A percentile compares a stretch with the other conserved stretches of the same genome.
These are phyloP conservation scores for Oenanthe javanica DNA, from an alignment of 140 eudicot species.

Conservation along the genomic window DNA sequence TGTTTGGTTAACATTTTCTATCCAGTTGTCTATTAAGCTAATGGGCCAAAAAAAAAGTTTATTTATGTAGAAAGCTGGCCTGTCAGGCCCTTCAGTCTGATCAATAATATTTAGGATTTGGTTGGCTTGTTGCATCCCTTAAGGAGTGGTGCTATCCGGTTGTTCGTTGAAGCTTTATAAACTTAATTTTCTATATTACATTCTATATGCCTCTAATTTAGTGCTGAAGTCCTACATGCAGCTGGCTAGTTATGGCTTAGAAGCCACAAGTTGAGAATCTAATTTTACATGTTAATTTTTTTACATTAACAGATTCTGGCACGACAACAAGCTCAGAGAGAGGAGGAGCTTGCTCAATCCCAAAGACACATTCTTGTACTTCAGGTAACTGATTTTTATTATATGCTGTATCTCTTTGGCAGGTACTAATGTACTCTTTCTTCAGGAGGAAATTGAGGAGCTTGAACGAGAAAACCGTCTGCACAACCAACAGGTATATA, in stretches of 20 bases:
- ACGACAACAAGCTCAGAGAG: constrained; percentile 99
- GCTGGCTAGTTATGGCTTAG: neutral
- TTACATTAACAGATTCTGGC: constrained; percentile 66
- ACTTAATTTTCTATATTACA: neutral
- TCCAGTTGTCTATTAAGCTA: neutral
- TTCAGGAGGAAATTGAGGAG: constrained; percentile 98
- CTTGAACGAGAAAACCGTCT: constrained; percentile 97
- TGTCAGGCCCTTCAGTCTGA: neutral
- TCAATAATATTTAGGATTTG: neutral
- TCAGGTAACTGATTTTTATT: constrained; percentile 49
- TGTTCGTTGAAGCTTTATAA: neutral
- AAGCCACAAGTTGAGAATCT: neutral
- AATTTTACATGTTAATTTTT: neutral
- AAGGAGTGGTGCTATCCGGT: neutral
- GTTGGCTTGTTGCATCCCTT: neutral
- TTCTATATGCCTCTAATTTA: neutral
- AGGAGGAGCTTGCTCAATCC: constrained; percentile 95
- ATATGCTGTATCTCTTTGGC: neutral
- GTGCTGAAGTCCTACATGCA: neutral
- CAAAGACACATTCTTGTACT: constrained; percentile 98
- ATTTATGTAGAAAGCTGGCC: neutral
- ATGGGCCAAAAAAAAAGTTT: neutral
- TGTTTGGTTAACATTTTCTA: neutral
- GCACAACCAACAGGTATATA: constrained; percentile 84
- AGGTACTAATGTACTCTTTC: constrained; percentile 24